Conservation (phyloP, 1,284 basidiomycete species). For the Limonomyces culmigenus region DNA sequence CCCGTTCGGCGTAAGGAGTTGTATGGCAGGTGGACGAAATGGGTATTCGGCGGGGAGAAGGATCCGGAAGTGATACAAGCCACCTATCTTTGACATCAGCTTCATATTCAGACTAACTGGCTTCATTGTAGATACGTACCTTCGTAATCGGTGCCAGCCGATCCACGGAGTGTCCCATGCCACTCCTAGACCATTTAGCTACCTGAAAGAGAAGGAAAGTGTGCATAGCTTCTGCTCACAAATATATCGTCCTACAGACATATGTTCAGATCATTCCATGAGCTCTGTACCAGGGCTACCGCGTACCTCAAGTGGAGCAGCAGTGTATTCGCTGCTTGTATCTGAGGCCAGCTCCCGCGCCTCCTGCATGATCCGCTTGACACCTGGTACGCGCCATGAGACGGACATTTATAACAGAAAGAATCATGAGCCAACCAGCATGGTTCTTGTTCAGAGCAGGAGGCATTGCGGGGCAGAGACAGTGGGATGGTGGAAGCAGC, state of each 20-base stretch:
- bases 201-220: background rate
- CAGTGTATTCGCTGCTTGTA: constrained; percentile 67
- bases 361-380: constrained; percentile 95
- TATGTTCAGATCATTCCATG: too few relatives aligned
- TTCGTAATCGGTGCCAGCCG: constrained; percentile 77
- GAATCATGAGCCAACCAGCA: constrained; percentile 31
- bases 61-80: constrained; percentile 86
- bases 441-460: constrained; percentile 67
- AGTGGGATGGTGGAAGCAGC: too few relatives aligned
- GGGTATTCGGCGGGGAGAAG: constrained; percentile 86
- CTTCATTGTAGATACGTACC: too few relatives aligned
- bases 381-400: constrained; percentile 30
- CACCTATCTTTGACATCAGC: too few relatives aligned
- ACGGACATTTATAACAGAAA: constrained; percentile 3
- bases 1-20: constrained; percentile 91
- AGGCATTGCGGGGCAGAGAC: constrained; percentile 12
- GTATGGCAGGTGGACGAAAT: constrained; percentile 84
- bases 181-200: constrained; percentile 51
- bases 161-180: constrained; percentile 92
- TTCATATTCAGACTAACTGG: too few relatives aligned
- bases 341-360: constrained; percentile 77
- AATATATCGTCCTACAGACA: constrained; percentile 59
- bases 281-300: constrained; percentile 2
- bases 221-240: constrained; percentile 22
- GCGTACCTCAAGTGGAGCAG: constrained; percentile 75